A percentile compares a stretch with the other conserved stretches of the same genome.
These are phyloP conservation scores for Leccinum olivaceopallidum DNA, from an alignment of 768 basidiomycete species.

Conservation along the genomic window DNA sequence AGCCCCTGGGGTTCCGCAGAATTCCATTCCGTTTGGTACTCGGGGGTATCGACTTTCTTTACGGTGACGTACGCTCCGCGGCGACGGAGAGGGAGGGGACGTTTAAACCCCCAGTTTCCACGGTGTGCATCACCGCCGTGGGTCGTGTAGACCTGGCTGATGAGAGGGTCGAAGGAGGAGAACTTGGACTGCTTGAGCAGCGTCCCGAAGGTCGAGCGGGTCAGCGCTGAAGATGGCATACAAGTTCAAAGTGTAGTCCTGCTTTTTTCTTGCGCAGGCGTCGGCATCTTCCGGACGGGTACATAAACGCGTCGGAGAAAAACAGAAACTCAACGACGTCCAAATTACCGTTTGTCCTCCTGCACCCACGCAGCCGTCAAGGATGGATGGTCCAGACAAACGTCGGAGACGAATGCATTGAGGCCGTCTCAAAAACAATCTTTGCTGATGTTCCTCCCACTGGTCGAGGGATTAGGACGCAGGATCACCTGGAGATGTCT, in stretches of 20 bases:
- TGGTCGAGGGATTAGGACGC: constrained; percentile 90
- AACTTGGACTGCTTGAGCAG: constrained; percentile 84
- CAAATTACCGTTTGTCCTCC: constrained; percentile 80
- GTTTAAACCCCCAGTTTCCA: constrained; percentile 86
- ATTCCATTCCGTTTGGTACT: constrained; percentile 79
- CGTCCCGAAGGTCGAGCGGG: constrained; percentile 70
- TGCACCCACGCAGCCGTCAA: constrained; percentile 38
- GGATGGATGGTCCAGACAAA: constrained; percentile 88
- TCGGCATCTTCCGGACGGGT: constrained; percentile 28
- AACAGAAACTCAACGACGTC: constrained; percentile 54
- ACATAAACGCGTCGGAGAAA: constrained; percentile 31
- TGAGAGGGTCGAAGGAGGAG: constrained; percentile 72
- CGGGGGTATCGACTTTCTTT: constrained; percentile 64
- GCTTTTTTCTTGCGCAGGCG: not conserved
- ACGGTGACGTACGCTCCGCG: constrained; percentile 67
- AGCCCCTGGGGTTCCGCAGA: constrained; percentile 64
- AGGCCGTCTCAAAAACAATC: constrained; percentile 82
- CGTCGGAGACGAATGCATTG: constrained; percentile 63
- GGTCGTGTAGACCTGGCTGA: constrained; percentile 77
- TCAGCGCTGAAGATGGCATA: constrained; percentile 27
- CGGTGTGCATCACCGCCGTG: constrained; percentile 68
- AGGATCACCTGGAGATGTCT: constrained; percentile 87
- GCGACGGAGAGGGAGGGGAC: constrained; percentile 68
- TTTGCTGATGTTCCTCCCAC: constrained; percentile 86
- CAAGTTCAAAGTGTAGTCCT: not conserved